Conservation (phyloP, 176 grass and related monocot species). For the Microstegium vimineum region DNA sequence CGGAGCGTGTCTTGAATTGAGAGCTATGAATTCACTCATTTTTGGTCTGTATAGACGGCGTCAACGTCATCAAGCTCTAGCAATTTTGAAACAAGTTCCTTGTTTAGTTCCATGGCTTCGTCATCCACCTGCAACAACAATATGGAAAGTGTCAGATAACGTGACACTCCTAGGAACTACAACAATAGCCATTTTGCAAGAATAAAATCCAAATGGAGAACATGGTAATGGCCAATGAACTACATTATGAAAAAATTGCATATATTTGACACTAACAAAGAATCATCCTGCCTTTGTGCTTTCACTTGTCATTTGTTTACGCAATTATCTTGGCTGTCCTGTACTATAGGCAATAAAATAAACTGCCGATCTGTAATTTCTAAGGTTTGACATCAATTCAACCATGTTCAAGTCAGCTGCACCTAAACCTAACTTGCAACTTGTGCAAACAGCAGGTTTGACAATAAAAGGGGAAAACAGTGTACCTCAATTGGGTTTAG, state of each 20-base stretch:
- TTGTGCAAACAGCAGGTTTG: neutral
- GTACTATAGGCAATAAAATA: neutral
- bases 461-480: neutral
- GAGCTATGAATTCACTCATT: conserved; percentile 28
- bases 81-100: conserved; percentile 78
- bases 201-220: neutral
- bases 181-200: neutral
- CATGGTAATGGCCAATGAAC: neutral
- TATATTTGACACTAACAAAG: neutral
- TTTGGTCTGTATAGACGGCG: conserved; percentile 87
- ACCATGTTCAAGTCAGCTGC: neutral
- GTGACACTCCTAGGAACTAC: neutral
- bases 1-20: neutral
- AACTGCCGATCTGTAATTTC: neutral
- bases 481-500: conserved; percentile 74
- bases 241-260: neutral
- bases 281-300: neutral
- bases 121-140: conserved; percentile 60
- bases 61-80: conserved; percentile 98
- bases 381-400: neutral
- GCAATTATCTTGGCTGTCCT: neutral
- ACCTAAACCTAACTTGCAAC: conserved; percentile 5
- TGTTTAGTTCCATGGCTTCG: conserved; percentile 91
- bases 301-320: neutral
- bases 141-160: conserved; percentile 3